A percentile compares a stretch with the other conserved stretches of the same genome.
phyloP scores from a whole-genome alignment of 2,329 filamentous ascomycete genomes.

The Magnaporthiopsis rhizophila region DNA sequence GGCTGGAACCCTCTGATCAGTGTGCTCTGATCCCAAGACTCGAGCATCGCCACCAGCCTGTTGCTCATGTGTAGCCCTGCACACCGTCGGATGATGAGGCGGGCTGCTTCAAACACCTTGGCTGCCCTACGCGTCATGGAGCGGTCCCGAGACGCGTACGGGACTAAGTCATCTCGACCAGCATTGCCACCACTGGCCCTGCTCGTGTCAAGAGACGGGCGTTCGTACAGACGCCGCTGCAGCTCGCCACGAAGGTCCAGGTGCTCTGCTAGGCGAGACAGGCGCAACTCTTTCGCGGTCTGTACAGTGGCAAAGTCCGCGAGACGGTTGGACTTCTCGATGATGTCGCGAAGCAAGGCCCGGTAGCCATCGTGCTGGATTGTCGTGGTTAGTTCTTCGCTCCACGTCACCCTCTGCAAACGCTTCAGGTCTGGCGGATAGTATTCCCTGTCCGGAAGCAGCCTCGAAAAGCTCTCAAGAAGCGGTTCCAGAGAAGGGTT shows the following conservation, averaged over 20 bases:
- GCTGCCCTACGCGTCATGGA: background rate
- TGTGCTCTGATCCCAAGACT: background rate
- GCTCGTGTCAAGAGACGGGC: background rate
- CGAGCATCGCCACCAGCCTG: background rate
- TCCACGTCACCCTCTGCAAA: conserved; percentile 36
- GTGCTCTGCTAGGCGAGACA: too few species aligned
- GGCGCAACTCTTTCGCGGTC: too few species aligned
- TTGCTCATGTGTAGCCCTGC: conserved; percentile 1
- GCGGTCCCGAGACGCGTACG: background rate
- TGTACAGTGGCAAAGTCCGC: too few species aligned
- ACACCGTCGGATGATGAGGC: background rate
- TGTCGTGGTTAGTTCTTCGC: too few species aligned
- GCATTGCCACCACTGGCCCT: background rate
- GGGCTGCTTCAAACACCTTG: background rate
- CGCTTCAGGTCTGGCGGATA: conserved; percentile 51
- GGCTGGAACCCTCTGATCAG: conserved; percentile 35
- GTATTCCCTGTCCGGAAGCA: conserved; percentile 50
- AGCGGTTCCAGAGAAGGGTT: conserved; percentile 48
- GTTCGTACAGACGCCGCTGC: background rate
- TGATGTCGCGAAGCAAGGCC: too few species aligned
- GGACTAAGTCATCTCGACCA: background rate
- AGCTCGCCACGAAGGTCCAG: too few species aligned
- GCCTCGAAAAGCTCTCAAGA: conserved; percentile 46
- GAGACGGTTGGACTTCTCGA: too few species aligned
- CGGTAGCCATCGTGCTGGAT: too few species aligned